A percentile compares a stretch with the other conserved stretches of the same genome.
Evolutionary conservation across 1,284 basidiomycete genomes (phyloP).

Genomic region (Austroboletus novae-zelandiae): DNA sequence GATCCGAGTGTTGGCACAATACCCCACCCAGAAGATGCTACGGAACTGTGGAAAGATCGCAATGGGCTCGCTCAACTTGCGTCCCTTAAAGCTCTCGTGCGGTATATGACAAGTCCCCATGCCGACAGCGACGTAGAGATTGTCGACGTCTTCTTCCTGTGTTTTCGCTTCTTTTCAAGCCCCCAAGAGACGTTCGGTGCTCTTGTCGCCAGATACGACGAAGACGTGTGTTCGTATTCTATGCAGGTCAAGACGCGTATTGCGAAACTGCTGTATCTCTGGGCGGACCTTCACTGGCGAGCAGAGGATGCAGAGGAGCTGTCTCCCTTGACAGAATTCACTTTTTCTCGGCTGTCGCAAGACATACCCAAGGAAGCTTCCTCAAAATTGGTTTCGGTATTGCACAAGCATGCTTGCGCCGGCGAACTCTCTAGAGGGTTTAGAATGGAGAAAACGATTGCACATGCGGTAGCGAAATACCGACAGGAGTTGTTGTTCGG

Average conservation of each 20-base stretch:
- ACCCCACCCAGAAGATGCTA: slow-evolving; percentile 29
- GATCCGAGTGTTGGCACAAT: slow-evolving; percentile 9
- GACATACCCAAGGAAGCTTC: slow-evolving; percentile 33
- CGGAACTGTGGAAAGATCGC: slow-evolving; percentile 29
- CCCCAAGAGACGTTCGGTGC: slow-evolving; percentile 54
- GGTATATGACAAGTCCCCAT: slow-evolving; percentile 46
- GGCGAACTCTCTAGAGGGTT: slow-evolving; percentile 23
- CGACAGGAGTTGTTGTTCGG: slow-evolving; percentile 18
- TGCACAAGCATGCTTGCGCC: slow-evolving; percentile 24
- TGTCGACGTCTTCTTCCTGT: slow-evolving; percentile 64
- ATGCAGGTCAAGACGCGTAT: slow-evolving; percentile 62
- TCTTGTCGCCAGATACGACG: slow-evolving; percentile 59
- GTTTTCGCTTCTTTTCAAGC: slow-evolving; percentile 72
- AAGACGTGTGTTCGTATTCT: slow-evolving; percentile 41
- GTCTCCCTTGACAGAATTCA: slow-evolving; percentile 36
- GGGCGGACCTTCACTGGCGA: slow-evolving; percentile 79
- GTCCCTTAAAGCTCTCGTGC: slow-evolving; percentile 45
- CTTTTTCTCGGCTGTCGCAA: slow-evolving; percentile 23
- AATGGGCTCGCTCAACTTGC: slow-evolving; percentile 31
- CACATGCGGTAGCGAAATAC: slow-evolving; percentile 19
- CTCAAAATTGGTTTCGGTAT: slow-evolving; percentile 17
- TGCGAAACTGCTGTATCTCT: slow-evolving; percentile 64
- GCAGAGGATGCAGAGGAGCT: slow-evolving; percentile 46
- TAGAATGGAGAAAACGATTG: slow-evolving; percentile 29
- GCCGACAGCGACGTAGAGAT: slow-evolving; percentile 37